phyloP scores from a whole-genome alignment of 768 basidiomycete species.

The Clitopilus passeckerianus region DNA sequence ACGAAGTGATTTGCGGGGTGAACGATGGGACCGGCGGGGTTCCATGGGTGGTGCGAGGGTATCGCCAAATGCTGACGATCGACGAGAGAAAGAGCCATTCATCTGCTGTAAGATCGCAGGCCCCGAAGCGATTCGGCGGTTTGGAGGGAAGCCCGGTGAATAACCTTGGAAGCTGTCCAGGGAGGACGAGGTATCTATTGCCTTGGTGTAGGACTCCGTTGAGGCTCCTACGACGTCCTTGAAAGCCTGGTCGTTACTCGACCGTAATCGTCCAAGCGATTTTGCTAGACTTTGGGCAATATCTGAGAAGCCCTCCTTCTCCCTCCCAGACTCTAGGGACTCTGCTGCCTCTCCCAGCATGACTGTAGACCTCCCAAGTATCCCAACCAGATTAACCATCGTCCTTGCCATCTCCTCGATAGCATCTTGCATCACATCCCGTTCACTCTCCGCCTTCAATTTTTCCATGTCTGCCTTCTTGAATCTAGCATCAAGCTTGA shows the following conservation, averaged over 20 bases:
- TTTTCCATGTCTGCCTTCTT: slow-evolving; percentile 70
- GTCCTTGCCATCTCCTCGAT: slow-evolving; percentile 62
- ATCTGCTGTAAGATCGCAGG: slow-evolving; percentile 36
- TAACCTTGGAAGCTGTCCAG: slow-evolving; percentile 52
- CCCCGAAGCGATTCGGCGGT: slow-evolving; percentile 43
- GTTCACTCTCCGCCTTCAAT: slow-evolving; percentile 59
- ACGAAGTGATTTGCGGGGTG: slow-evolving; percentile 73
- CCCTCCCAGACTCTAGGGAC: slow-evolving; percentile 24
- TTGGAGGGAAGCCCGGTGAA: slow-evolving; percentile 33
- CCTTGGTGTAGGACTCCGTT: slow-evolving; percentile 50
- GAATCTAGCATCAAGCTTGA: slow-evolving; percentile 65
- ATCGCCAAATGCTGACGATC: slow-evolving; percentile 33
- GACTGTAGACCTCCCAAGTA: slow-evolving; percentile 76
- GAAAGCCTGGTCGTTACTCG: slow-evolving; percentile 69
- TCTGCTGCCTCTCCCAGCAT: slow-evolving; percentile 57
- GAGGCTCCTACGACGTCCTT: slow-evolving; percentile 63
- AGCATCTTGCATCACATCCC: slow-evolving; percentile 57
- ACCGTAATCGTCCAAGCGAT: slow-evolving; percentile 49
- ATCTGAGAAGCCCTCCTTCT: slow-evolving; percentile 23
- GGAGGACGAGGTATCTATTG: slow-evolving; percentile 23
- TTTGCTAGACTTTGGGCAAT: slow-evolving; percentile 42
- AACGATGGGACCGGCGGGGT: slow-evolving; percentile 48
- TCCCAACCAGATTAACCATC: slow-evolving; percentile 68
- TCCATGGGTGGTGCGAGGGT: slow-evolving; percentile 42
- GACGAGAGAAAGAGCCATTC: slow-evolving; percentile 23